phyloP scores from a whole-genome alignment of 768 basidiomycete species.

The Rhizopogon vulgaris region DNA sequence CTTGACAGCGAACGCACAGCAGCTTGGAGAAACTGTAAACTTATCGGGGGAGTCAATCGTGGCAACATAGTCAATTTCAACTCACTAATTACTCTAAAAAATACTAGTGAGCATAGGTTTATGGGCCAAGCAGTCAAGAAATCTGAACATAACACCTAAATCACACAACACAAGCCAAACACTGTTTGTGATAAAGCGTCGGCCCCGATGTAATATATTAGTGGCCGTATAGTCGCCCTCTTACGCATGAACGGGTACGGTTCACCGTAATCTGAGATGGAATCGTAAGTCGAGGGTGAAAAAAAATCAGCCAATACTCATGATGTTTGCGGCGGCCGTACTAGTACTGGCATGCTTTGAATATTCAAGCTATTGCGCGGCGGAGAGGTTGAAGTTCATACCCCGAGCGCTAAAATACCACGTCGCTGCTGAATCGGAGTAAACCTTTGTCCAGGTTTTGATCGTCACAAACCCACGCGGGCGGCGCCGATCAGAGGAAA shows the following conservation, averaged over 20 bases:
- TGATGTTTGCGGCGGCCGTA: not conserved
- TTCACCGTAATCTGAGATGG: not conserved
- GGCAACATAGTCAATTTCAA: not conserved
- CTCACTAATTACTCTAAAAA: not conserved
- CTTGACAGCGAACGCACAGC: not conserved
- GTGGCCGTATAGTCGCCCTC: not conserved
- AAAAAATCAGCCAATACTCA: not conserved
- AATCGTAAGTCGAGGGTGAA: not conserved
- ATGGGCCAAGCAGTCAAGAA: not conserved
- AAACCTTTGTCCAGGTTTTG: not conserved
- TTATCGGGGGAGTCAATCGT: not conserved
- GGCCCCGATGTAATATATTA: not conserved
- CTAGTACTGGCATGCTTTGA: not conserved
- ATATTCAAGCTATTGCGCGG: not conserved
- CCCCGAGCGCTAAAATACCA: not conserved
- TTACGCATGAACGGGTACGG: not conserved
- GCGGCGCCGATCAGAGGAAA: too few species aligned
- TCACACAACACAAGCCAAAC: not conserved
- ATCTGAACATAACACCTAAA: not conserved
- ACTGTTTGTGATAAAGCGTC: not conserved
- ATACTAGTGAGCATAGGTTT: not conserved
- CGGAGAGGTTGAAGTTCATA: not conserved
- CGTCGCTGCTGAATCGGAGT: not conserved
- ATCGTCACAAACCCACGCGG: not conserved
- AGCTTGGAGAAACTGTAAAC: too few species aligned